Evolutionary conservation across 2,329 filamentous ascomycete genomes (phyloP).

Genomic region (Arthrobotrys megalospora): DNA sequence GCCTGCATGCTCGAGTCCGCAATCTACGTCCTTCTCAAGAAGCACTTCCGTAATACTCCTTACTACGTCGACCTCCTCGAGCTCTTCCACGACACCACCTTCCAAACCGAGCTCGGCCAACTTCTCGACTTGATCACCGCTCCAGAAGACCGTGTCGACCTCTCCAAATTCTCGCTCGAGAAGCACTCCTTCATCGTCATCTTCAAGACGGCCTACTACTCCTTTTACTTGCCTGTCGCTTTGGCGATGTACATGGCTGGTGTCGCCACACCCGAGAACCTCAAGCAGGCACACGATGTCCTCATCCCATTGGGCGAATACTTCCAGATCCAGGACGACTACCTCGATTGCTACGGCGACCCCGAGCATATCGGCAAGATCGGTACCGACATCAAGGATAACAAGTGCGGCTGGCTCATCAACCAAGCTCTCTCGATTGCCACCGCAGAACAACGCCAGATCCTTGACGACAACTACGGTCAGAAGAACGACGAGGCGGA

Average conservation of each 20-base stretch:
- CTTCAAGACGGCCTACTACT: conserved; percentile 99
- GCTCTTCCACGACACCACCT: conserved; percentile 93
- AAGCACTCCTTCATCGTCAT: conserved; percentile 99
- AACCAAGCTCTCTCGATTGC: conserved; percentile 90
- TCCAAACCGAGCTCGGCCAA: conserved; percentile 96
- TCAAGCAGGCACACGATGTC: conserved; percentile 90
- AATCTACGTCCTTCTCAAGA: conserved; percentile 93
- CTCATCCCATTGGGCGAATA: conserved; percentile 98
- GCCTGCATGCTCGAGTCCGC: conserved; percentile 92
- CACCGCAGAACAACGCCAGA: conserved; percentile 85
- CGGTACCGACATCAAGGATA: conserved; percentile 98
- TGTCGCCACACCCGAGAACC: conserved; percentile 87
- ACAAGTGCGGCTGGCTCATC: conserved; percentile 99
- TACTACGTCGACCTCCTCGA: conserved; percentile 92
- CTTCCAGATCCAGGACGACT: conserved; percentile 99
- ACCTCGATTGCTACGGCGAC: conserved; percentile 96
- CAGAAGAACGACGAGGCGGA: conserved; percentile 88
- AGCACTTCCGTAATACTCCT: conserved; percentile 89
- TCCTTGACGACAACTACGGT: conserved; percentile 94
- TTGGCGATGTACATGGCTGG: conserved; percentile 88
- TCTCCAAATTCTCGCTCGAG: conserved; percentile 93
- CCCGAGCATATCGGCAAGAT: conserved; percentile 97
- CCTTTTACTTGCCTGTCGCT: conserved; percentile 96
- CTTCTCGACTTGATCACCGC: conserved; percentile 94
- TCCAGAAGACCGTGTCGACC: conserved; percentile 91